A percentile compares a stretch with the other conserved stretches of the same genome.
These are phyloP conservation scores for Candida piceae DNA, from an alignment of 805 yeast species.

Conservation along the genomic window DNA sequence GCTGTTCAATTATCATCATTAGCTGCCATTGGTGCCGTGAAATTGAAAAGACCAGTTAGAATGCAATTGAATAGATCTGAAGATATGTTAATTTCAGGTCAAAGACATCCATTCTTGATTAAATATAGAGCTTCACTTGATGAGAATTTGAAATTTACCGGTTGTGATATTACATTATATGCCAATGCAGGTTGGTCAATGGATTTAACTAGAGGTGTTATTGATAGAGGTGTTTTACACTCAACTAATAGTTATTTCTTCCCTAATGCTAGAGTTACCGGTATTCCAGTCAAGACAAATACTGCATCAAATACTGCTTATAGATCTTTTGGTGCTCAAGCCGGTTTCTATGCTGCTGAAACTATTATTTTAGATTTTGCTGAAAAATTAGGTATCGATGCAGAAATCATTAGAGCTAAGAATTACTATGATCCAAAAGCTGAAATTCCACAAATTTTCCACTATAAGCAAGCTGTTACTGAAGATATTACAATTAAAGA, in stretches of 20 bases:
- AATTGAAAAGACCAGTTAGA: conserved; percentile 38
- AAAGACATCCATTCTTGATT: conserved; percentile 41
- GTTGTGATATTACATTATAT: conserved; percentile 33
- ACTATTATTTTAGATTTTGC: conserved; percentile 35
- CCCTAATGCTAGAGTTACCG: conserved; percentile 35
- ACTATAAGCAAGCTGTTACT: conserved; percentile 36
- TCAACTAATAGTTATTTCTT: conserved; percentile 39
- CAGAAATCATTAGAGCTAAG: conserved; percentile 33
- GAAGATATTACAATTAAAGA: conserved; percentile 36
- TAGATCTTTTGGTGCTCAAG: conserved; percentile 48
- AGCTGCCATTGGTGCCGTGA: conserved; percentile 39
- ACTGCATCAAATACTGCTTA: conserved; percentile 45
- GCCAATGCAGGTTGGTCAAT: conserved; percentile 47
- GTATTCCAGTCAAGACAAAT: conserved; percentile 39
- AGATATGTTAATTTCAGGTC: conserved; percentile 43
- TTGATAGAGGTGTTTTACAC: conserved; percentile 42
- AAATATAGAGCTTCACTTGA: conserved; percentile 41
- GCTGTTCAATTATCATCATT: conserved; percentile 34
- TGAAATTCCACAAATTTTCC: conserved; percentile 27
- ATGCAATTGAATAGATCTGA: conserved; percentile 37
- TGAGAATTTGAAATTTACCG: conserved; percentile 36
- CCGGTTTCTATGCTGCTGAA: conserved; percentile 43
- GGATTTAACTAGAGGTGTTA: conserved; percentile 45
- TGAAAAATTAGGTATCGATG: conserved; percentile 35
- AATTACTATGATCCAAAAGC: conserved; percentile 32